phyloP scores from a whole-genome alignment of 257 asterid genomes.

The Solanum sejunctum region DNA sequence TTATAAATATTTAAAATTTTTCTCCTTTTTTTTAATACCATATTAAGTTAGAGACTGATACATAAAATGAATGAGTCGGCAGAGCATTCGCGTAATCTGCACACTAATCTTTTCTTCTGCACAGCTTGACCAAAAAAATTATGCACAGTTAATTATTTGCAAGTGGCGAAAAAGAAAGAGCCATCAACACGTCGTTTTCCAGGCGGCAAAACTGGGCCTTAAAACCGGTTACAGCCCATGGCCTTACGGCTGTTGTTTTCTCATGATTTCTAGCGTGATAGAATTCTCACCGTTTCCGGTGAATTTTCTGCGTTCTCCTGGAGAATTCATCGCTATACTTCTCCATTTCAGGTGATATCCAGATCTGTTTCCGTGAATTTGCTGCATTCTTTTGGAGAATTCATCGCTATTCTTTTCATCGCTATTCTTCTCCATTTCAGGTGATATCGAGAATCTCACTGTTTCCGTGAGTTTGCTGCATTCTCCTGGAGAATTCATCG shows the following conservation, averaged over 20 bases:
- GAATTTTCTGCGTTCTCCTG: not conserved
- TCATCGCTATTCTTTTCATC: too few relatives aligned
- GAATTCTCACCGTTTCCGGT: not conserved
- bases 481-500: too few relatives aligned
- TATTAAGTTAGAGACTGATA: fast-evolving
- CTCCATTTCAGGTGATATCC: too few relatives aligned
- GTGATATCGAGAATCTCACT: not conserved
- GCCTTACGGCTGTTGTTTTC: not conserved
- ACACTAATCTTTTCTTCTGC: too few relatives aligned
- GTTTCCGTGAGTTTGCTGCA: not conserved
- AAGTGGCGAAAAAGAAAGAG: not conserved
- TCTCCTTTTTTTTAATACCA: too few relatives aligned
- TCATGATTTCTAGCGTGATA: slow-evolving; percentile 6
- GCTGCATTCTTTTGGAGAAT: too few relatives aligned
- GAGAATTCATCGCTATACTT: too few relatives aligned
- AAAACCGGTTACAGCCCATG: not conserved
- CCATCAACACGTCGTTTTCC: not conserved
- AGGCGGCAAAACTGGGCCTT: not conserved
- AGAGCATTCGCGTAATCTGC: too few relatives aligned
- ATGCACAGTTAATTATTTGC: not conserved
- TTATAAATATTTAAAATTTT: too few relatives aligned
- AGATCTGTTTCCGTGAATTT: too few relatives aligned
- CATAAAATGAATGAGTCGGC: fast-evolving
- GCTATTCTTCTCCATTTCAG: too few relatives aligned
- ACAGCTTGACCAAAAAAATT: too few relatives aligned